A percentile compares a stretch with the other conserved stretches of the same genome.
These are phyloP conservation scores for Fusarium sp. DNA, from an alignment of 2,329 filamentous ascomycete species.

Conservation along the genomic window DNA sequence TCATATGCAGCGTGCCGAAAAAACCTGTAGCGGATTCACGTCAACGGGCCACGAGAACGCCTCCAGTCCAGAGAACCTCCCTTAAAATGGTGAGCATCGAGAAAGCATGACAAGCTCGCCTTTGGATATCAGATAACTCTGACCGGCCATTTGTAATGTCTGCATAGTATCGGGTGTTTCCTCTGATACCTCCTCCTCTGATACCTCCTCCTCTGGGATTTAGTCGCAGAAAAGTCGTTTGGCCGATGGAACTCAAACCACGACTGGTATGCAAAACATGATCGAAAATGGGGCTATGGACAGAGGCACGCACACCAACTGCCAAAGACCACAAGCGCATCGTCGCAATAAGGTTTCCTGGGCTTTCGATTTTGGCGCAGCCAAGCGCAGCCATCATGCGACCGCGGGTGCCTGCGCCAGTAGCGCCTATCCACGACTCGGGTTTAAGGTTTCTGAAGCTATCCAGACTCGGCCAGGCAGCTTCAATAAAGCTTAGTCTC, in stretches of 20 bases:
- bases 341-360: slow-evolving; percentile 21
- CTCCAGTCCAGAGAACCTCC: neutral
- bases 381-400: neutral
- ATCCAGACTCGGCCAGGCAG: neutral
- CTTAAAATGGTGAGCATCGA: neutral
- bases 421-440: slow-evolving; percentile 6
- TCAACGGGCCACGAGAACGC: neutral
- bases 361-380: slow-evolving; percentile 1
- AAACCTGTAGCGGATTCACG: no score
- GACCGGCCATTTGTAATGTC: neutral
- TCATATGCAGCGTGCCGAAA: neutral
- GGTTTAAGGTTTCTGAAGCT: slow-evolving; percentile 28
- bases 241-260: slow-evolving; percentile 15
- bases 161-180: neutral
- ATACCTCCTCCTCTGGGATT: no score
- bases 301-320: neutral
- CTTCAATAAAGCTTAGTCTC: slow-evolving; percentile 19
- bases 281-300: neutral
- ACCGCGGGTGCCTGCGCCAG: slow-evolving; percentile 31
- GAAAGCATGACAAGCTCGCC: neutral
- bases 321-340: neutral
- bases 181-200: neutral
- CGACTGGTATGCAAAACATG: slow-evolving; percentile 22
- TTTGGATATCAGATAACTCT: neutral
- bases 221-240: neutral